Evolutionary conservation across 129 eudicot species (phyloP), one percentile per base, ranked within the genome.

Genomic region (Saussurea involucrata): DNA sequence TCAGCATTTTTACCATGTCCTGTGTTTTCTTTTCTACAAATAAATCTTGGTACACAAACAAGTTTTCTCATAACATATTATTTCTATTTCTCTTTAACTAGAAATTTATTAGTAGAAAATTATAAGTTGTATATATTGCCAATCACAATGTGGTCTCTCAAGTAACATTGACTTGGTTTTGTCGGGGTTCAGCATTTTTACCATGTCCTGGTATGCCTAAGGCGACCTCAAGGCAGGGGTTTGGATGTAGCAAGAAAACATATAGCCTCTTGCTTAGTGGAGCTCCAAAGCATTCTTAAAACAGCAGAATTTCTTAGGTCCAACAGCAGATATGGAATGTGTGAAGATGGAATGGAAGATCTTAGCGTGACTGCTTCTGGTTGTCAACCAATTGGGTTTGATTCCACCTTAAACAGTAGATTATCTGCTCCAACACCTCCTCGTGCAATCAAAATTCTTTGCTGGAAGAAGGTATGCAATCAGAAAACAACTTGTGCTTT

Each of bases 351-450:
- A 57, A 68, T 44, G 58, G 92, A 86, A 74, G 85, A 81, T 27
- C n/a, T n/a, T 76, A 78, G 80, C 68, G 92, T 97, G 32, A 95
- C 98, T 46, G 98, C 98, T 61, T 95, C 98, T 34, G 98, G 98
- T 60, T 77, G 98, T 86, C 89, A 91, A 83, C 97, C 98, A 68
- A 65, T 95, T 64, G 98, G 98, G 36, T 95, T 95, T 85, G 98
- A 95, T 83, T 82, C 94, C 71, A 95, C 92, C 70, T 78, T 95
- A 75, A 95, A 95, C 82, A 83, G 87, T 86, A 89, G 98, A 83
- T 85, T 89, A 83, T 90, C 94, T 69, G 96, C 98, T 69, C 98
- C 98, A 40, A 88, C 97, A 70, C 98, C 98, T 27, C 98, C 98
- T 53, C 97, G 98, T 80, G 86, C 97, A 77, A 89, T 95, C 44